A percentile compares a stretch with the other conserved stretches of the same genome.
Evolutionary conservation across 2,329 filamentous ascomycete genomes (phyloP).

Genomic region (Graphiopsis chlorocephala): DNA sequence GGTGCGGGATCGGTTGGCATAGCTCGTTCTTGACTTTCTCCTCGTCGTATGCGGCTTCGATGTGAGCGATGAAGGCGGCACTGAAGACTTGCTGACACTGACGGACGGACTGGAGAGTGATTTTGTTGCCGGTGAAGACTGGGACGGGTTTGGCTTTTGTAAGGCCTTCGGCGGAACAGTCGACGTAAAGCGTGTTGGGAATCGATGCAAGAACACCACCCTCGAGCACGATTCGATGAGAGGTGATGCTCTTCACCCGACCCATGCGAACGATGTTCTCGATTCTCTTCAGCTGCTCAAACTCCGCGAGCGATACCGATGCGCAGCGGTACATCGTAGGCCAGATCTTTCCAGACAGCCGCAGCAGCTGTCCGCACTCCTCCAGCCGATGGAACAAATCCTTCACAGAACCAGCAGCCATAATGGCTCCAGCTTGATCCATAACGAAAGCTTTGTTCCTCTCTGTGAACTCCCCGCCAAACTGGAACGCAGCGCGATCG

Average conservation of each 20-base stretch:
- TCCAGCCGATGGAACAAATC: conserved; percentile 16
- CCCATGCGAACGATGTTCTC: conserved; percentile 19
- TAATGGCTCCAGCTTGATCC: conserved; percentile 9
- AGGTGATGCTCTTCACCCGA: conserved; percentile 15
- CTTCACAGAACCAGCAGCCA: conserved; percentile 18
- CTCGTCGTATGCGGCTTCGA: conserved; percentile 19
- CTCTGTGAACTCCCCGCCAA: conserved; percentile 6
- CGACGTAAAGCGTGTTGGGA: conserved; percentile 21
- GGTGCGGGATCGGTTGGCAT: conserved; percentile 18
- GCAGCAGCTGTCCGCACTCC: conserved; percentile 10
- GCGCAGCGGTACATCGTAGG: conserved; percentile 23
- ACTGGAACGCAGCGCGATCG: conserved; percentile 18
- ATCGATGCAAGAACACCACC: conserved; percentile 8
- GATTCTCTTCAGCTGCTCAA: conserved; percentile 19
- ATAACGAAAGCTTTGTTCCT: not conserved
- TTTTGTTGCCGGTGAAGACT: conserved; percentile 18
- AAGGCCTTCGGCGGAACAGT: conserved; percentile 21
- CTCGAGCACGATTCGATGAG: conserved; percentile 16
- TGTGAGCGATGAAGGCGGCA: conserved; percentile 23
- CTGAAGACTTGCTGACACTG: conserved; percentile 25
- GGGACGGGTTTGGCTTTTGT: conserved; percentile 15
- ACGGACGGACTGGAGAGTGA: conserved; percentile 22
- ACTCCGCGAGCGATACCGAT: conserved; percentile 20
- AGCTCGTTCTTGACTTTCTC: conserved; percentile 20
- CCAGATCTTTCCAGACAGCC: conserved; percentile 13